Base-by-base conservation (phyloP, 1,139 yeast species). In the Taphrina flavorubra region DNA sequence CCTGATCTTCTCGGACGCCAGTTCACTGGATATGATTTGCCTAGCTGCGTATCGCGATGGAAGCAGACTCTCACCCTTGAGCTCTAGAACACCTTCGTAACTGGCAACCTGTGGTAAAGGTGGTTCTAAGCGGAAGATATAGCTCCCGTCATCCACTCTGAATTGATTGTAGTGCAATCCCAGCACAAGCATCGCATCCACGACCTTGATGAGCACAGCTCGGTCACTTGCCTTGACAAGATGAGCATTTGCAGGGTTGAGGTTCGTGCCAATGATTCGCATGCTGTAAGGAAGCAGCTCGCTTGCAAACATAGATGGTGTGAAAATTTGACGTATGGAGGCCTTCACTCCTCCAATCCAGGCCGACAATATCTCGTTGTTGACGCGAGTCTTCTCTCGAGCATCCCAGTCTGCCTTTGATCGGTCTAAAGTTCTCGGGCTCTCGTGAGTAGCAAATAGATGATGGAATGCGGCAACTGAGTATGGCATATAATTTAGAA, bases 401-500 rank as follows among this genome's bases (percentile, higher is more conserved):
- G 70, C 69, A 42, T 75, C 75, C 71, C 71, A 74, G 16, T 73
- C 71, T 6, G 71, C 67, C 42, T 69, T 69, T 31, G 66, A 56
- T 37, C 68, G 49, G 55, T 65, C 65, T 44, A 65, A 10, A 56
- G 55, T 37, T 69, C 73, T 34, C 18, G 47, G 65, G 57, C 65
- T 58, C 58, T 57, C 69, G 64, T 59, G 68, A 40, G 88, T 92
- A 74, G 88, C 84, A 77, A 90, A 91, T 64, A 85, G 77, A 10
- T 84, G 79, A 82, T 86, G 88, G 68, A 88, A 85, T 68, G 88
- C 89, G 74, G 89, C 76, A 1, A 87, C 85, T 0, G 88, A 84
- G 42, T 84, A 79, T 0, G 87, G 79, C 10, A 85, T 80, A 75
- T 89, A 90, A 51, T 83, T 81, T 25, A 82, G 78, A 31, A 87